Percentiles rank a stretch among this genome's conserved stretches.
Conservation (phyloP, 371 early-diverging fungal species). For the Mortierella sp. region DNA sequence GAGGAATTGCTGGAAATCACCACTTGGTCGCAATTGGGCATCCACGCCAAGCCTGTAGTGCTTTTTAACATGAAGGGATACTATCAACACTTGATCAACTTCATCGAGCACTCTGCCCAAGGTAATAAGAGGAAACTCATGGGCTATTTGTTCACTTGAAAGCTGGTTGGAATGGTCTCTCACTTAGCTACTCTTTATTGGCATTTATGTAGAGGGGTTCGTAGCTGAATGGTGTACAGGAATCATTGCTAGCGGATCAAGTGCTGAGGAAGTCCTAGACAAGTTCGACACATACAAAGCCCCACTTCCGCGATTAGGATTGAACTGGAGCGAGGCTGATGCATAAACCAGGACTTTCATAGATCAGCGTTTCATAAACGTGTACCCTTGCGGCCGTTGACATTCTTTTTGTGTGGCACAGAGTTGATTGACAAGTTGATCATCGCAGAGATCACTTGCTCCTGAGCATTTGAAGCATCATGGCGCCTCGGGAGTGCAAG, state of each 20-base stretch:
- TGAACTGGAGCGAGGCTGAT: conserved; percentile 61
- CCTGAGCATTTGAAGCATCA: too few relatives aligned
- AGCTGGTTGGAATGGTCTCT: neutral
- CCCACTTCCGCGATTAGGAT: conserved; percentile 61
- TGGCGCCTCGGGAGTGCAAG: too few relatives aligned
- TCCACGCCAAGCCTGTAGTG: conserved; percentile 81
- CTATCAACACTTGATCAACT: conserved; percentile 72
- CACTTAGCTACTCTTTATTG: conserved; percentile 1
- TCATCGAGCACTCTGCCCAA: conserved; percentile 68
- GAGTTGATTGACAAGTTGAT: too few relatives aligned
- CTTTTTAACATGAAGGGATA: conserved; percentile 80
- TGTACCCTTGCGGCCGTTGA: neutral
- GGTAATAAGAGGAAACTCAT: too few relatives aligned
- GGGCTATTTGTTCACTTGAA: neutral
- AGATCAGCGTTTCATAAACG: conserved; percentile 21
- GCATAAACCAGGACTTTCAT: conserved; percentile 1
- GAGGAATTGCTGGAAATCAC: conserved; percentile 89
- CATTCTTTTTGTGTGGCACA: neutral
- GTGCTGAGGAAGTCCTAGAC: conserved; percentile 67
- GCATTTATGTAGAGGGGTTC: conserved; percentile 64
- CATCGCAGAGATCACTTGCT: too few relatives aligned
- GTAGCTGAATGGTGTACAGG: conserved; percentile 57
- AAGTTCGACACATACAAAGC: conserved; percentile 67
- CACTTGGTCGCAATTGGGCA: conserved; percentile 84
- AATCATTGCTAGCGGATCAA: conserved; percentile 69